Base-by-base conservation (phyloP, 495 filamentous ascomycete species). In the Jackrogersella minutella region DNA sequence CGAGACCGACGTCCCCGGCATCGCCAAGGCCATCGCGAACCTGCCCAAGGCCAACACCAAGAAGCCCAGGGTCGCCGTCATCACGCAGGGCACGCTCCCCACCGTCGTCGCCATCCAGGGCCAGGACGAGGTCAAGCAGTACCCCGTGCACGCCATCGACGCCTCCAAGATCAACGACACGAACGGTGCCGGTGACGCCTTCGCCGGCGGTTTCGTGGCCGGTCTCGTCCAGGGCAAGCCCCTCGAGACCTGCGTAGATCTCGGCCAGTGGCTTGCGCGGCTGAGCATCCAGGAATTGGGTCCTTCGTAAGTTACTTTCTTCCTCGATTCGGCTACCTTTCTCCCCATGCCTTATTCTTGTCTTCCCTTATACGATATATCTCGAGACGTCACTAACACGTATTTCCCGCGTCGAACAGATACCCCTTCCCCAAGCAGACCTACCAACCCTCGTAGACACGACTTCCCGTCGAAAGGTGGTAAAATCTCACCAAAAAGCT, bases 141-240 rank as follows among this genome's bases (percentile, higher is more conserved):
- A 86, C 83, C 83, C 84, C n/a, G 92, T 99, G 30, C 91, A 89
- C 73, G 80, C 83, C 60, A 89, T 98, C 73, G 79, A 83, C 57
- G 81, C 86, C 76, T 82, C 86, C 26, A 80, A 90, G 78, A 97
- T 99, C 76, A 87, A 87, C 74, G 95, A 99, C 80, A 98, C 95
- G 71, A 99, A 93, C 75, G 95, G 95, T 73, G 95, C 95, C 60
- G 95, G 93, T 78, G 95, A 99, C 77, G 95, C 96, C 31, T 99
- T 98, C 72, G 93, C 93, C 53, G 95, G 93, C 74, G 95, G 95
- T 62, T 93, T 99, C 80, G 80, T 88, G 44, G 94, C 94, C 46
- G 95, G 93, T 68, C 80, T 99, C 61, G 91, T 96, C 44, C 83
- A 91, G 74, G 93, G 91, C 74, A 90, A 93, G 80, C 75, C 87